phyloP scores from a whole-genome alignment of 1,284 basidiomycete species.

The Anthracocystis walkeri region DNA sequence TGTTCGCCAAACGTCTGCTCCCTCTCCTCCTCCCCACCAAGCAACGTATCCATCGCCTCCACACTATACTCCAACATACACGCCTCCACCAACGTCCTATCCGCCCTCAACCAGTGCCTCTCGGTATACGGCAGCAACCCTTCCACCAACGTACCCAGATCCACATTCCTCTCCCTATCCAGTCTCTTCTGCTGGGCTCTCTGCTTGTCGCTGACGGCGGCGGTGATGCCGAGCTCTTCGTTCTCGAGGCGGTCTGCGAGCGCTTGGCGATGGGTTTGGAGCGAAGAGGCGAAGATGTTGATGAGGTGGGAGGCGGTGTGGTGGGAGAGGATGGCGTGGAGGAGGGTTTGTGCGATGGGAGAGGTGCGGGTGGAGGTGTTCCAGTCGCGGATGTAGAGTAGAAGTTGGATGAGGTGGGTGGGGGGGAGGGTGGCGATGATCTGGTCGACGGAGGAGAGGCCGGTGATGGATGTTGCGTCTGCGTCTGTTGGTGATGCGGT shows the following conservation, averaged over 20 bases:
- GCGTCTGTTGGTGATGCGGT: neutral
- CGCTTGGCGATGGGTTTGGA: slow-evolving; percentile 13
- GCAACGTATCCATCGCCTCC: slow-evolving; percentile 82
- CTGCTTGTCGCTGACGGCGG: slow-evolving; percentile 10
- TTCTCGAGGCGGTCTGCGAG: slow-evolving; percentile 27
- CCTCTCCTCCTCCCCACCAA: slow-evolving; percentile 50
- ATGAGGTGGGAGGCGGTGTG: slow-evolving; percentile 80
- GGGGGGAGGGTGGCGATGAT: slow-evolving; percentile 80
- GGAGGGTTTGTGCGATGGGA: slow-evolving; percentile 84
- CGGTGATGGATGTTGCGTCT: slow-evolving; percentile 55
- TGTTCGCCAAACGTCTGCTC: slow-evolving; percentile 25
- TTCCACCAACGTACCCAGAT: slow-evolving; percentile 78
- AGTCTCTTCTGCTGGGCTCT: slow-evolving; percentile 36
- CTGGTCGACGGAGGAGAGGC: slow-evolving; percentile 66
- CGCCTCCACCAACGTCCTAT: slow-evolving; percentile 89
- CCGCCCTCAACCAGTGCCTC: slow-evolving; percentile 86
- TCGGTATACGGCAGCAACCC: slow-evolving; percentile 92
- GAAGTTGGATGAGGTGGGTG: slow-evolving; percentile 82
- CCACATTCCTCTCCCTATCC: slow-evolving; percentile 72
- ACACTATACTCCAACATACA: slow-evolving; percentile 92
- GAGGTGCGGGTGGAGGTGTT: slow-evolving; percentile 90
- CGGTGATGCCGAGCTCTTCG: slow-evolving; percentile 32
- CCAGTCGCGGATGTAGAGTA: slow-evolving; percentile 89
- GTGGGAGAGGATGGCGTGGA: slow-evolving; percentile 84
- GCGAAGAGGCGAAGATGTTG: slow-evolving; percentile 74